A percentile compares a stretch with the other conserved stretches of the same genome.
These are phyloP conservation scores for Diphasiastrum complanatum DNA, from an alignment of 83 land plant species.

Conservation along the genomic window DNA sequence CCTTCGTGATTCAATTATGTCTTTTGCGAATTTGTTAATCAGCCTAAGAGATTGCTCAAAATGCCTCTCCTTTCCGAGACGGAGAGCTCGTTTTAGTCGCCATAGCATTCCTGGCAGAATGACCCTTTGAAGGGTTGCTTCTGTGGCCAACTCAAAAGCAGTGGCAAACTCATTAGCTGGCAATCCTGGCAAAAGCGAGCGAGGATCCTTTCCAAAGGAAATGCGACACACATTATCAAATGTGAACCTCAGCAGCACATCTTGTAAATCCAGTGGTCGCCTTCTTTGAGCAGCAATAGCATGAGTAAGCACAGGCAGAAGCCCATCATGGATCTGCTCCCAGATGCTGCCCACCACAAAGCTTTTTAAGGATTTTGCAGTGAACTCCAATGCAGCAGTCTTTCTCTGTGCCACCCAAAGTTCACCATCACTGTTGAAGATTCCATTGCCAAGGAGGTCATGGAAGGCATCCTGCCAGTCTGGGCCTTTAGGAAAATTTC, in stretches of 20 bases:
- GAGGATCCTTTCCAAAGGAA: constrained; percentile 12
- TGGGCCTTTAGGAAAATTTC: constrained; percentile 53
- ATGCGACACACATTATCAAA: constrained; percentile 19
- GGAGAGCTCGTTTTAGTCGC: too few species aligned
- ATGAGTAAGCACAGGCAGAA: constrained; percentile 5
- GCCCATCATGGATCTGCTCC: constrained; percentile 9
- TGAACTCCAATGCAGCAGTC: neutral
- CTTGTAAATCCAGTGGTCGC: constrained; percentile 29
- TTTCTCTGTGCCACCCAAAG: constrained; percentile 17
- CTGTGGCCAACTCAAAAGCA: constrained; percentile 2
- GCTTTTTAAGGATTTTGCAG: neutral
- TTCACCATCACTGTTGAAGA: constrained; percentile 29
- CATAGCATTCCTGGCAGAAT: too few species aligned
- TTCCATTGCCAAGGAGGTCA: constrained; percentile 36
- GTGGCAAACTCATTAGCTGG: constrained; percentile 9
- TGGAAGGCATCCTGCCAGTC: constrained; percentile 8
- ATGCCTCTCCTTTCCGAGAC: too few species aligned
- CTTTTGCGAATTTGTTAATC: too few species aligned
- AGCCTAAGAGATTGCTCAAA: too few species aligned
- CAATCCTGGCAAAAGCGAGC: neutral
- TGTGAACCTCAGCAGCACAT: constrained; percentile 16
- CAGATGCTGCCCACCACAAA: constrained; percentile 12
- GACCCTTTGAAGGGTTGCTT: neutral
- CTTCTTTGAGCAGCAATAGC: constrained; percentile 1
- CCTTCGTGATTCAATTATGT: neutral